Evolutionary conservation across 2,329 filamentous ascomycete species (phyloP).

Genomic region (Penicillium sclerotiorum): DNA sequence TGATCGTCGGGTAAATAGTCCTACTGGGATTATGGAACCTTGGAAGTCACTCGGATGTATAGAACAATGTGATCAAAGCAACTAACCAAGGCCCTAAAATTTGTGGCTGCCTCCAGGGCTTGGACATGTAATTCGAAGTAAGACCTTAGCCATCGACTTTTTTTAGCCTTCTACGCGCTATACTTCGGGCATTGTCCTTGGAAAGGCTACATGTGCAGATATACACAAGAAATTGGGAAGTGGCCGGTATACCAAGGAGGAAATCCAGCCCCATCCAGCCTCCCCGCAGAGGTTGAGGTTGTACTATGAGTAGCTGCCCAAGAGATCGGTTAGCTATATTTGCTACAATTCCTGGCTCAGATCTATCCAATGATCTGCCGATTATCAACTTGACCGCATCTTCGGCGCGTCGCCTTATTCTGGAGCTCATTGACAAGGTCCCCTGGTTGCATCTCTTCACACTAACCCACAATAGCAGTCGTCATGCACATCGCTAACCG

Average conservation of each 20-base stretch:
- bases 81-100: too few relatives aligned
- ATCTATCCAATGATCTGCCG: conserved; percentile 6
- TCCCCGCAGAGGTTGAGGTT: background rate
- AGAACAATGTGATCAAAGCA: too few relatives aligned
- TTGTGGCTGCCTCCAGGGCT: conserved; percentile 8
- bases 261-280: conserved; percentile 1
- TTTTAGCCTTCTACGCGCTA: background rate
- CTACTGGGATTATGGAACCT: background rate
- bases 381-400: background rate
- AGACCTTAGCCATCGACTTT: too few relatives aligned
- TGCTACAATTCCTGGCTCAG: conserved; percentile 3
- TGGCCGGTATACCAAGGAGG: background rate
- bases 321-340: background rate
- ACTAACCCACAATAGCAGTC: conserved; percentile 27
- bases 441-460: conserved; percentile 22
- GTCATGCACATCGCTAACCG: conserved; percentile 24
- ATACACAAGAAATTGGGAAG: background rate
- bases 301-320: background rate
- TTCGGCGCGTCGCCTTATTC: background rate
- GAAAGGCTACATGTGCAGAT: too few relatives aligned
- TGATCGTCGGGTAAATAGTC: background rate
- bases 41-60: too few relatives aligned
- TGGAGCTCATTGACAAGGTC: background rate
- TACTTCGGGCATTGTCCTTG: too few relatives aligned
- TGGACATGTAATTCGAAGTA: too few relatives aligned